Evolutionary conservation across 208 protist genomes (phyloP).

Genomic region (Trichomonas tenax): DNA sequence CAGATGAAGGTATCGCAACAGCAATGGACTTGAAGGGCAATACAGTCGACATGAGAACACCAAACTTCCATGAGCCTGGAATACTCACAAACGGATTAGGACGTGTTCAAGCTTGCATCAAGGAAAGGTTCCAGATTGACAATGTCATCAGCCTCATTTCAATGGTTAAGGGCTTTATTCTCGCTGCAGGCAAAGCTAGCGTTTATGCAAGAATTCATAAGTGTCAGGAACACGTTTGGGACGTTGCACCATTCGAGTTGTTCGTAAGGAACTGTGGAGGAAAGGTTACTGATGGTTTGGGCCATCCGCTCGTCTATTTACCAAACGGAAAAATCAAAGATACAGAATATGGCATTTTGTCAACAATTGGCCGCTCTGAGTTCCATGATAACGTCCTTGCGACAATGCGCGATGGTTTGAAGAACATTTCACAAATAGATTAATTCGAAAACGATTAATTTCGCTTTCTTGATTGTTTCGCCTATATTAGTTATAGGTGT

Average conservation of each 20-base stretch:
- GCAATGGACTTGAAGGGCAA: not conserved
- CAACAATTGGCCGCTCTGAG: not conserved
- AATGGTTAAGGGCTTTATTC: not conserved
- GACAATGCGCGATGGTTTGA: not conserved
- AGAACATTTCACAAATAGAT: not conserved
- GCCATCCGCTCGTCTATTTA: not conserved
- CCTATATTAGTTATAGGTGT: conserved; percentile 30
- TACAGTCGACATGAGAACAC: too few species aligned
- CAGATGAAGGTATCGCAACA: not conserved
- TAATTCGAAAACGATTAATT: not conserved
- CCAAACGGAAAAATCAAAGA: not conserved
- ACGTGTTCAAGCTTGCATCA: not conserved
- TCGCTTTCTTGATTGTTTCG: too few species aligned
- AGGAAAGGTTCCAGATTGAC: not conserved
- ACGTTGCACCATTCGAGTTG: not conserved
- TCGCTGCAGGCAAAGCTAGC: not conserved
- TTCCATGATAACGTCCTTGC: not conserved
- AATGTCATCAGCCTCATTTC: not conserved
- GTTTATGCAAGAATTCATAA: not conserved
- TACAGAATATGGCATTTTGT: not conserved
- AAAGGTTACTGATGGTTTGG: not conserved
- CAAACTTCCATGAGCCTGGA: not conserved
- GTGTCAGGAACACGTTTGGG: not conserved
- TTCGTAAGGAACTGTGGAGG: not conserved
- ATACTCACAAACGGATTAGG: not conserved